Percentiles rank a stretch among this genome's conserved stretches.
phyloP scores from a whole-genome alignment of 352 stramenopile genomes.

The Phytopythium kandeliae region DNA sequence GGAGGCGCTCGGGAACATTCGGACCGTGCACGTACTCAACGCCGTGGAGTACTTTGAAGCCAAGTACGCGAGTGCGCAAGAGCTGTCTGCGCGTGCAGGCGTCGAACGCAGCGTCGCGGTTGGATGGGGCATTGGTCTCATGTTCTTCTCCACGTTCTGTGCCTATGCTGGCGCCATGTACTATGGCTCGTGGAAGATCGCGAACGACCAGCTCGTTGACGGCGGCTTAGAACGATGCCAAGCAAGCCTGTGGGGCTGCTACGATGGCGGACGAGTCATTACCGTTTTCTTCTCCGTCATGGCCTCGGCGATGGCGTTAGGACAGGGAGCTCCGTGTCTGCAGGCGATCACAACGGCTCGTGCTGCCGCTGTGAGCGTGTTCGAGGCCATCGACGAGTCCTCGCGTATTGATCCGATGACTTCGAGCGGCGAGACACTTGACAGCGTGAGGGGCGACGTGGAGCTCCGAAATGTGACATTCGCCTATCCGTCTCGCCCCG shows the following conservation, averaged over 20 bases:
- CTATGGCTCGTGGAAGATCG: conserved; percentile 27
- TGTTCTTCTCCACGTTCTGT: conserved; percentile 21
- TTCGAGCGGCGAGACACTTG: conserved; percentile 14
- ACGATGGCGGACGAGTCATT: conserved; percentile 34
- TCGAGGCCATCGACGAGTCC: conserved; percentile 38
- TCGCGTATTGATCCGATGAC: conserved; percentile 40
- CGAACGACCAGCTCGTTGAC: conserved; percentile 23
- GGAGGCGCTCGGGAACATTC: conserved; percentile 35
- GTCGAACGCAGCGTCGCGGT: conserved; percentile 15
- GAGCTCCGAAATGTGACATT: conserved; percentile 77
- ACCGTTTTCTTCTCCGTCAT: conserved; percentile 46
- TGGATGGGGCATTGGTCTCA: conserved; percentile 24
- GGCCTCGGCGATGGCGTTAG: conserved; percentile 30
- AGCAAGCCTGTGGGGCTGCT: conserved; percentile 16
- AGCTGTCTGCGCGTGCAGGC: conserved; percentile 25
- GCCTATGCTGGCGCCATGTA: conserved; percentile 34
- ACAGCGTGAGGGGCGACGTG: conserved; percentile 47
- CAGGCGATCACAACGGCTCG: conserved; percentile 30
- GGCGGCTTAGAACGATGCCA: conserved; percentile 17
- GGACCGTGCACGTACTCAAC: conserved; percentile 35
- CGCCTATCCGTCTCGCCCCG: conserved; percentile 39
- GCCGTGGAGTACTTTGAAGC: conserved; percentile 24
- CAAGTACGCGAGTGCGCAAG: conserved; percentile 21
- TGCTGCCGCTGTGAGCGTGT: conserved; percentile 35
- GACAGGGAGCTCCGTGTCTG: conserved; percentile 29